Percentiles rank a stretch among this genome's conserved stretches.
phyloP scores from a whole-genome alignment of 1,139 yeast genomes.

The Blastobotrys buckinghamii region DNA sequence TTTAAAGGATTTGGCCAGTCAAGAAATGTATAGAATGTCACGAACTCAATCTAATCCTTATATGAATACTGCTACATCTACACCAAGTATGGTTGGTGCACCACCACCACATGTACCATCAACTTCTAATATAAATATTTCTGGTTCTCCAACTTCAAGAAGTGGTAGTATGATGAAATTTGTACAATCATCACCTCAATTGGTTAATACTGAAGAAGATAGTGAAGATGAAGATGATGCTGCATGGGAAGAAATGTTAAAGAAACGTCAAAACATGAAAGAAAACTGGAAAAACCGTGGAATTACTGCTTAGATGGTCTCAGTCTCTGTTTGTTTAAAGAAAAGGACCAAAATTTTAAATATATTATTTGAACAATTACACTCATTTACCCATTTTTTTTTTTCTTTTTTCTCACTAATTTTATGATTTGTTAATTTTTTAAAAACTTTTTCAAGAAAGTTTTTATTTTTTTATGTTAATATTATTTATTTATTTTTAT shows the following conservation, averaged over 20 bases:
- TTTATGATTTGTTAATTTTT: too few relatives aligned
- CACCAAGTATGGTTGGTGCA: not conserved
- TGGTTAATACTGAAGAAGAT: conserved; percentile 21
- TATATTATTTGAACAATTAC: too few relatives aligned
- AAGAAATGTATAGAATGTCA: conserved; percentile 11
- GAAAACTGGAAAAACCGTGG: conserved; percentile 24
- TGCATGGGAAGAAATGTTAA: conserved; percentile 31
- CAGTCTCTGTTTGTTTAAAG: not conserved
- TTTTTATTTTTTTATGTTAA: too few relatives aligned
- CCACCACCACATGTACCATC: not conserved
- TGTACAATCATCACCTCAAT: conserved; percentile 1
- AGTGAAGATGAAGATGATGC: conserved; percentile 34
- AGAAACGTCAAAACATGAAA: conserved; percentile 27
- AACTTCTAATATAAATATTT: not conserved
- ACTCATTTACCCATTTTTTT: too few relatives aligned
- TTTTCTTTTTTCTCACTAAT: too few relatives aligned
- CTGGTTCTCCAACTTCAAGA: conserved; percentile 4
- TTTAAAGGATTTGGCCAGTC: conserved; percentile 13
- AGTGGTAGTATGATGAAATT: conserved; percentile 13
- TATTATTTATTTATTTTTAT: too few relatives aligned
- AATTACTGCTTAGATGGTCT: conserved; percentile 4
- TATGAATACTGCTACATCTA: not conserved
- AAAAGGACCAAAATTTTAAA: too few relatives aligned
- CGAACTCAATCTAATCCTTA: conserved; percentile 13
- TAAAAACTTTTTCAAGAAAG: too few relatives aligned